Conservation (phyloP, 2,329 filamentous ascomycete genomes). For the Acarospora socialis region DNA sequence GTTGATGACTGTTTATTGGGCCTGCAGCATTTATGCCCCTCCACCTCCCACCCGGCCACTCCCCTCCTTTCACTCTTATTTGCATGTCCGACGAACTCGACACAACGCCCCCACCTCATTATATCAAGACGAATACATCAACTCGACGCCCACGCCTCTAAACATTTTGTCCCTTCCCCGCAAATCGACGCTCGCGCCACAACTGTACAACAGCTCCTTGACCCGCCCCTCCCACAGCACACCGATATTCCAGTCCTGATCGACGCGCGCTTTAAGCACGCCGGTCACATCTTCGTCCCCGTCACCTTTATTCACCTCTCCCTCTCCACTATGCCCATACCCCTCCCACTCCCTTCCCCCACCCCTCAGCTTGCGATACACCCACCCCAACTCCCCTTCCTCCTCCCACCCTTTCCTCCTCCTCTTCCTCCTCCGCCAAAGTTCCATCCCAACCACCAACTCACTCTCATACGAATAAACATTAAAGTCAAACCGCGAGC, state of each 20-base stretch:
- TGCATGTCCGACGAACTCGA: too few species aligned
- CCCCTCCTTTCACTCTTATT: too few species aligned
- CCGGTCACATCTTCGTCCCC: slow-evolving; percentile 58
- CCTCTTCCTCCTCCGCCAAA: slow-evolving; percentile 58
- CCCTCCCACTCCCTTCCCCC: background rate
- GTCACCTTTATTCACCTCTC: slow-evolving; percentile 15
- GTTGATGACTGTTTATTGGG: too few species aligned
- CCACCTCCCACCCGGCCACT: too few species aligned
- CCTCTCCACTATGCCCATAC: too few species aligned
- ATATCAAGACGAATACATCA: slow-evolving; percentile 13
- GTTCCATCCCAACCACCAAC: slow-evolving; percentile 78
- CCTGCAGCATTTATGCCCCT: too few species aligned
- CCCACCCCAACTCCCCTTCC: slow-evolving; percentile 6
- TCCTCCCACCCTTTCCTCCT: background rate
- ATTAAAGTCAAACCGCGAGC: slow-evolving; percentile 90
- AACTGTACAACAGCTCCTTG: slow-evolving; percentile 82
- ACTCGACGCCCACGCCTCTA: slow-evolving; percentile 11
- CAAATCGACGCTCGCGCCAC: slow-evolving; percentile 62
- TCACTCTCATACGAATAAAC: slow-evolving; percentile 97
- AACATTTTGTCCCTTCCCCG: slow-evolving; percentile 10
- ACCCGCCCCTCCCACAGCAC: slow-evolving; percentile 85
- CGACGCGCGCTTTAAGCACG: slow-evolving; percentile 77
- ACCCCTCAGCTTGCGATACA: slow-evolving; percentile 2
- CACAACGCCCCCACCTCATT: background rate
- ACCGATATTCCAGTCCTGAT: slow-evolving; percentile 75